Evolutionary conservation across 139 green algal genomes (phyloP).

Genomic region (Chloropicon primus): DNA sequence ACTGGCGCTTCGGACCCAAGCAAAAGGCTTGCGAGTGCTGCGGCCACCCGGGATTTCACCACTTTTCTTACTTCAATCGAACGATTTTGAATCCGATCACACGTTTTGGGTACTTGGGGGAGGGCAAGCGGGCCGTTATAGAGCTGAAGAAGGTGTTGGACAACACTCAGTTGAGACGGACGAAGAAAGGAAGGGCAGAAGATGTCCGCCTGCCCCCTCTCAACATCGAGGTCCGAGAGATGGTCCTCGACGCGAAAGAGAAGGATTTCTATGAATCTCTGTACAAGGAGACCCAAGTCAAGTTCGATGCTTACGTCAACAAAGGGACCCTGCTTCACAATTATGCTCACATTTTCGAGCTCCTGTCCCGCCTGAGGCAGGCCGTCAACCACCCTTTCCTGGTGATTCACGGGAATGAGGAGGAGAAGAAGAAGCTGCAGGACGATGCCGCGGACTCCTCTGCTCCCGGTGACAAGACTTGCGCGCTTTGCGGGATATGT

Average conservation of each 20-base stretch:
- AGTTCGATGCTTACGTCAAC: slow-evolving; percentile 48
- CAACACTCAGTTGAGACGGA: slow-evolving; percentile 67
- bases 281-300: slow-evolving; percentile 70
- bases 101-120: slow-evolving; percentile 38
- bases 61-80: slow-evolving; percentile 78
- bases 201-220: slow-evolving; percentile 76
- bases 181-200: slow-evolving; percentile 67
- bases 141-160: slow-evolving; percentile 51
- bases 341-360: slow-evolving; percentile 83
- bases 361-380: slow-evolving; percentile 75
- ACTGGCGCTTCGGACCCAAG: slow-evolving; percentile 27
- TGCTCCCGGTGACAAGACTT: background rate
- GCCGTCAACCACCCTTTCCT: slow-evolving; percentile 80
- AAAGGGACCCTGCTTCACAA: slow-evolving; percentile 59
- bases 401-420: slow-evolving; percentile 40
- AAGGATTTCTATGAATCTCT: slow-evolving; percentile 82
- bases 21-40: slow-evolving; percentile 42
- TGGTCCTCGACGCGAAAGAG: slow-evolving; percentile 63
- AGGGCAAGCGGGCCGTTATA: slow-evolving; percentile 42
- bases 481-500: background rate
- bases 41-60: slow-evolving; percentile 28
- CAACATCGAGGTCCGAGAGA: slow-evolving; percentile 33
- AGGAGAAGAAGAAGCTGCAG: background rate
- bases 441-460: background rate
- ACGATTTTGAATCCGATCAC: slow-evolving; percentile 71